phyloP scores from a whole-genome alignment of 345 rosid genomes.

The Cardiospermum halicacabum region DNA sequence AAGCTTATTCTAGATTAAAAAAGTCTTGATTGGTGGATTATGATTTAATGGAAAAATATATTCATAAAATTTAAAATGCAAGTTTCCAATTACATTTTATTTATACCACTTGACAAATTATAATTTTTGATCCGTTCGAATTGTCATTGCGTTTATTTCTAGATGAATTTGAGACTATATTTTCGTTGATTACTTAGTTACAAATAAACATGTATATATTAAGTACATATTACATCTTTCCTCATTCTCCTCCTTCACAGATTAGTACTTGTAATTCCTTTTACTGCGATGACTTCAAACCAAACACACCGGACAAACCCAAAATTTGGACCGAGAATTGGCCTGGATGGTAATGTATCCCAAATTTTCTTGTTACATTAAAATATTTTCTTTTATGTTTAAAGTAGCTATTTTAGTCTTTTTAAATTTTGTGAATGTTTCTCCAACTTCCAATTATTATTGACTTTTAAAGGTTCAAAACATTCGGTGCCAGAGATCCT shows the following conservation, averaged over 20 bases:
- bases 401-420: neutral
- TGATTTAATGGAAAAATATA: neutral
- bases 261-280: slow-evolving; percentile 80
- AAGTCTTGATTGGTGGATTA: too few relatives aligned
- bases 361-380: neutral
- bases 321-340: slow-evolving; percentile 98
- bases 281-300: slow-evolving; percentile 78
- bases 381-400: neutral
- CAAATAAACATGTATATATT: neutral
- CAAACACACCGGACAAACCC: slow-evolving; percentile 78
- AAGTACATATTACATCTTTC: neutral
- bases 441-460: slow-evolving; percentile 10
- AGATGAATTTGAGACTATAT: neutral
- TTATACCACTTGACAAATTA: neutral
- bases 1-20: too few relatives aligned
- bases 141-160: neutral
- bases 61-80: neutral
- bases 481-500: slow-evolving; percentile 86
- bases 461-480: slow-evolving; percentile 60
- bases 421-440: neutral
- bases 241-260: slow-evolving; percentile 32
- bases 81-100: neutral
- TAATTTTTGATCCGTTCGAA: neutral
- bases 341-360: slow-evolving; percentile 92
- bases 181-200: neutral